Evolutionary conservation across 2,329 filamentous ascomycete genomes (phyloP).

Genomic region (Pezicula radicicola): DNA sequence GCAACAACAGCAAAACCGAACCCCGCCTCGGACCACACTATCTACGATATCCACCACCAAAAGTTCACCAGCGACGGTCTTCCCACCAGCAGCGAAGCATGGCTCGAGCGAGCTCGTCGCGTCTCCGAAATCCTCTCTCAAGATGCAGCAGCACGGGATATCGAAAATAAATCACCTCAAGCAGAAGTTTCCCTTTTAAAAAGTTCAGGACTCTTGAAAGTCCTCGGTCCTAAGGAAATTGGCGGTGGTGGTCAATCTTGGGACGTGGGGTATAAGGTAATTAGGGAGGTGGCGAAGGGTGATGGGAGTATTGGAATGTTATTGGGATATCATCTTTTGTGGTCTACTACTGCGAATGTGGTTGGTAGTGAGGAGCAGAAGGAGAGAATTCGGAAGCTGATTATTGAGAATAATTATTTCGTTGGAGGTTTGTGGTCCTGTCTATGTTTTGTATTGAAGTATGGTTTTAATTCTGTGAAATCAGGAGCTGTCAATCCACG

Average conservation of each 20-base stretch:
- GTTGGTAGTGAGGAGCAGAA: slow-evolving; percentile 59
- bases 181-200: slow-evolving; percentile 51
- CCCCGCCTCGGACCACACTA: slow-evolving; percentile 31
- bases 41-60: slow-evolving; percentile 37
- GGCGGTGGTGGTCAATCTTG: slow-evolving; percentile 51
- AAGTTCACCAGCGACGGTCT: slow-evolving; percentile 31
- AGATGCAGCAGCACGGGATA: slow-evolving; percentile 45
- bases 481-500: slow-evolving; percentile 61
- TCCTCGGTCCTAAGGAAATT: slow-evolving; percentile 46
- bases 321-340: slow-evolving; percentile 62
- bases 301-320: slow-evolving; percentile 67
- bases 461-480: neutral
- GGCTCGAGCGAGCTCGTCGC: slow-evolving; percentile 45
- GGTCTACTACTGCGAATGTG: slow-evolving; percentile 58
- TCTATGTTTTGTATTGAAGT: neutral
- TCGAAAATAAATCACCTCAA: slow-evolving; percentile 48
- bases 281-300: slow-evolving; percentile 60
- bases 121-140: slow-evolving; percentile 45
- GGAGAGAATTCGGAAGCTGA: slow-evolving; percentile 51
- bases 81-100: slow-evolving; percentile 38
- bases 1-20: slow-evolving; percentile 2
- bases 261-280: slow-evolving; percentile 54
- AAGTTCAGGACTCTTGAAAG: slow-evolving; percentile 44
- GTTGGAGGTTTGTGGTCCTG: slow-evolving; percentile 47
- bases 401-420: slow-evolving; percentile 63